Conservation (phyloP, 208 protist species). For the Leishmania amazonensis region DNA sequence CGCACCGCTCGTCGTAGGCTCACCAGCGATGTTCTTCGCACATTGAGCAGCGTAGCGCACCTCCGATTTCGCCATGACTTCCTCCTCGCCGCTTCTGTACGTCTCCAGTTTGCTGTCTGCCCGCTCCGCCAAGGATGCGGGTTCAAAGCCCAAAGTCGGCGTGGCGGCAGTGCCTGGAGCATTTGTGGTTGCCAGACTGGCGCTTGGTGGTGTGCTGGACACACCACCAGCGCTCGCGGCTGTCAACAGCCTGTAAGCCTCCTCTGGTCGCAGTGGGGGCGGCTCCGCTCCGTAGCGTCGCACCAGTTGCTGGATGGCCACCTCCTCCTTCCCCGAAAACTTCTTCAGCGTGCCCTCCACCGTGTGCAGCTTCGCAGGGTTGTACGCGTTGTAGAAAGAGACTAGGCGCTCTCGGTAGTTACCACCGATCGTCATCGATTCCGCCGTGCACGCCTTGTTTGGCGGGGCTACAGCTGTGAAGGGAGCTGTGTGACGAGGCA, state of each 20-base stretch:
- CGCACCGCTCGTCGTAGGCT: background rate
- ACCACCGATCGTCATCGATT: background rate
- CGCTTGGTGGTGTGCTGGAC: conserved; percentile 7
- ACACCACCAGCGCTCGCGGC: background rate
- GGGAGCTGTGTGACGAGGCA: background rate
- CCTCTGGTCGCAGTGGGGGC: conserved; percentile 10
- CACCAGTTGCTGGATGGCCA: conserved; percentile 48
- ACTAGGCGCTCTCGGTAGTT: conserved; percentile 54
- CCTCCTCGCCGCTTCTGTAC: conserved; percentile 45
- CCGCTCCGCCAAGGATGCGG: conserved; percentile 12
- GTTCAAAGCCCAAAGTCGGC: background rate
- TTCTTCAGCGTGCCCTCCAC: conserved; percentile 48
- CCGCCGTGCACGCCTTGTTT: background rate
- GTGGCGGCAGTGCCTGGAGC: background rate
- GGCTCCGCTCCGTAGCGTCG: conserved; percentile 63
- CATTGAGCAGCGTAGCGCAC: conserved; percentile 34
- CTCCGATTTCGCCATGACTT: conserved; percentile 38
- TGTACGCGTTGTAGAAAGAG: conserved; percentile 54
- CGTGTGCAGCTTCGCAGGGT: conserved; percentile 47
- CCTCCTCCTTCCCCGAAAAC: conserved; percentile 60
- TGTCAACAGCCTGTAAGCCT: conserved; percentile 10
- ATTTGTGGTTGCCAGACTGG: background rate
- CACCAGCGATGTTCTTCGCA: background rate
- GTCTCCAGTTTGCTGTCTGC: conserved; percentile 39
- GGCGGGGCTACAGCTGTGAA: background rate